Evolutionary conservation across 1,139 yeast genomes (phyloP), one percentile per base, ranked within the genome.

Genomic region (Suhomyces chickasaworum): DNA sequence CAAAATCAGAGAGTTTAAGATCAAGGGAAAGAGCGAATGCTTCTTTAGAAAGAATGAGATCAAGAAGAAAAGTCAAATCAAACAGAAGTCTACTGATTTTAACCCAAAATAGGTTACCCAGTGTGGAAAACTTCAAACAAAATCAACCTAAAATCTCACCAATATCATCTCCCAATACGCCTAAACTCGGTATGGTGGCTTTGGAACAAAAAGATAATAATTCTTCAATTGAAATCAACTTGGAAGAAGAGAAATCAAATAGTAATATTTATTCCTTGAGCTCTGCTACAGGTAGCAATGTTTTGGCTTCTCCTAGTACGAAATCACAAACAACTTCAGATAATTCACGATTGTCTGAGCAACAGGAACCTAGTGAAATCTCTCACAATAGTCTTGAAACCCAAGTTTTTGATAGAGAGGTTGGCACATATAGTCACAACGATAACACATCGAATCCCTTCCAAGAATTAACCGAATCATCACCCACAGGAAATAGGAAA

Each of bases 21-120:
- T 81, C 85, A 4, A 71, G 75, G 36, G 88, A 82, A 53, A 68
- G 88, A 53, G 88, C 88, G 0, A 83, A 81, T 58, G 88, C 88
- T 0, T 82, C 87, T 0, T 64, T 84, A 35, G 76, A 81, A 50
- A 70, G 90, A 62, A 81, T 84, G 75, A 73, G 80, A 51, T 78
- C 80, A 32, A 68, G 87, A 49, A 65, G 88, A 48, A 76, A 76
- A 57, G 80, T 83, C 47, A 80, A 76, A 54, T 74, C 80, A 30
- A 67, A 71, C 12, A 41, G 62, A 30, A 67, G 66, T 44, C 58
- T 65, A 4, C 69, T 61, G 64, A 59, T 63, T 23, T 54, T 63
- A 37, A 58, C 68, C 2, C 65, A 63, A 30, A 60, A 52, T 37
- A 55, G 61, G 41, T 45, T 66, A 13, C 66, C 69, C 1, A 60